Conservation (phyloP, 2,329 filamentous ascomycete genomes). For the Grosmannia serpens region DNA sequence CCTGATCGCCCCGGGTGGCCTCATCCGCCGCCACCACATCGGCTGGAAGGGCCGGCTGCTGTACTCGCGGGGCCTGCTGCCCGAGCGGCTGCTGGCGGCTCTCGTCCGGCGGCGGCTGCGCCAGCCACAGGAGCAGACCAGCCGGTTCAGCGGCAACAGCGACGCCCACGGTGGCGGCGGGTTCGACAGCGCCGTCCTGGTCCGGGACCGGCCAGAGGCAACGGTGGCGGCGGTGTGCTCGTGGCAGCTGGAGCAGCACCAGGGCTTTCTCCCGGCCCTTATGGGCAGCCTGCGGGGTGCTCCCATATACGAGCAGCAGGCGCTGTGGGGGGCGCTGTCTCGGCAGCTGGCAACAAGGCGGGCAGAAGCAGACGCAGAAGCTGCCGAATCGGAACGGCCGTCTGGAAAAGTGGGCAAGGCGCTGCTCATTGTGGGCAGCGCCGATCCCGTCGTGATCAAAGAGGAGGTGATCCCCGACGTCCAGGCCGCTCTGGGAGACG, state of each 20-base stretch:
- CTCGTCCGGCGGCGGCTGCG: constrained; percentile 40
- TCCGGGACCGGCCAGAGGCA: constrained; percentile 33
- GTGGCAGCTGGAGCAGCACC: constrained; percentile 58
- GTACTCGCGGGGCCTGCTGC: constrained; percentile 49
- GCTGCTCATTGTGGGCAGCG: not conserved
- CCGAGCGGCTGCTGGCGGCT: constrained; percentile 42
- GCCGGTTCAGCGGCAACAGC: constrained; percentile 14
- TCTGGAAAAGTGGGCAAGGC: not conserved
- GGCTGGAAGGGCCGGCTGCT: constrained; percentile 49
- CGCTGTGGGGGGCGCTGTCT: constrained; percentile 49
- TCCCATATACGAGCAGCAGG: constrained; percentile 54
- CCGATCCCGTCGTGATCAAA: not conserved
- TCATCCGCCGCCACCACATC: constrained; percentile 54
- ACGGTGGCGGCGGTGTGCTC: constrained; percentile 51
- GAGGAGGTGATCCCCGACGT: not conserved
- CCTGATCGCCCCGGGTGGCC: constrained; percentile 56
- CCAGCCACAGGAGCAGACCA: not conserved
- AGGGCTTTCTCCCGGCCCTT: constrained; percentile 59
- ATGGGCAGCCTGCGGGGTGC: constrained; percentile 59
- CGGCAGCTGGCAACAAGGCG: constrained; percentile 32
- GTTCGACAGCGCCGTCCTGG: constrained; percentile 40
- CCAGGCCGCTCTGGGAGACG: not conserved
- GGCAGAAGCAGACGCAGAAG: not conserved
- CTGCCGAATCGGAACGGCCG: not conserved
- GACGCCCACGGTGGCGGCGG: constrained; percentile 24